Base-by-base conservation (phyloP, 75 land plant genomes). In the Pinus tabuliformis region DNA sequence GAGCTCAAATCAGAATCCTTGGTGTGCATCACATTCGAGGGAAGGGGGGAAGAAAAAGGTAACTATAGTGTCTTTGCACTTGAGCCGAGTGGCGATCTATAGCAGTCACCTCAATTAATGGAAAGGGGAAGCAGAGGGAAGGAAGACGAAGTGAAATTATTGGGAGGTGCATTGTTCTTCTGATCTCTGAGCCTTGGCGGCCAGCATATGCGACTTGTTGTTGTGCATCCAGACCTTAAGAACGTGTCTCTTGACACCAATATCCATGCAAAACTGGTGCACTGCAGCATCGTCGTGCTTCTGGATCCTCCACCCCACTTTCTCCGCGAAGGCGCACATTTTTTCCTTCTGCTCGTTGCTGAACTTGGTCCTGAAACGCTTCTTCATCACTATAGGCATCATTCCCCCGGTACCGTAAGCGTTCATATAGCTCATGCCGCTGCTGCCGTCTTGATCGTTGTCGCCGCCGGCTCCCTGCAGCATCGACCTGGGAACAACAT, bases 201-300 rank as follows among this genome's bases (percentile, higher is more conserved):
- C 72, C 0, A 68, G 45, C 11, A 68, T 45, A 68, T 68, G 52
- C 11, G 72, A 68, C 84, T 82, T 82, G 85, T 83, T 83, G 57
- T 83, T 83, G 26, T 84, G 86, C 86, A 84, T 84, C 86, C 86
- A 84, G 22, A 84, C 85, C 85, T 82, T 83, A 56, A 84, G 85
- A n/a, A 83, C 86, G 5, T 84, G 85, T 42, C 85, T 63, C 66
- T 84, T 77, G 4, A 84, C 80, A 0, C 86, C 85, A 4, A 82
- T 61, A 1, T 62, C 74, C 15, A 65, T 5, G 45, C 86, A 84
- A 60, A 84, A 84, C 70, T 82, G 86, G 61, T 82, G 85, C 59
- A 84, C 86, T 1, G 85, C 85, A 0, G 85, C 79, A 42, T 84
- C 86, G 71, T 82, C 86, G 24, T 84, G 86, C 76, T 82, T 82